Evolutionary conservation across 1,284 basidiomycete species (phyloP), one percentile per base, ranked within the genome.

Genomic region (Amylostereum chailletii): DNA sequence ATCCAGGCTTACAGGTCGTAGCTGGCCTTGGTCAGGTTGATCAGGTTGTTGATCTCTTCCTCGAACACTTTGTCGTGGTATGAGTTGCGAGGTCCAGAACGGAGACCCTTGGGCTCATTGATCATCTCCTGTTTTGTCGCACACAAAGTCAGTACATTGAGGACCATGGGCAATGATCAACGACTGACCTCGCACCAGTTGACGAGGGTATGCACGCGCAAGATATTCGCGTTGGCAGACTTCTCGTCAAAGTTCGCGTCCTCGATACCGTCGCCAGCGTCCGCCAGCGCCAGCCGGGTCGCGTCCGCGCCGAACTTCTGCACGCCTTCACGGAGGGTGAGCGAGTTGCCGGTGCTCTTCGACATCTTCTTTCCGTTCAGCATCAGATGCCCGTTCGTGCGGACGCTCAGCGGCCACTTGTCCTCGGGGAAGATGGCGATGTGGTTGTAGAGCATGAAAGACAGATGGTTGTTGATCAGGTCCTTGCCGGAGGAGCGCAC

Each of bases 191-290:
- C 85, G 60, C 91, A 94, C 94, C 95, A 99, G 5, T 77, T 79
- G 56, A 94, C 76, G 57, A 97, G 74, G 0, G 95, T 99, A 69
- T 95, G 89, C 54, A 99, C 72, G 53, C 96, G 83, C 61, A 99
- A 71, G 64, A 99, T 99, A 58, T 94, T 94, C 26, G 96, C 94
- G 64, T 99, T 99, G 19, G 96, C 96, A 8, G 90, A 92, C 72
- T 94, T 93, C 76, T 99, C 96, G 66, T 99, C 96, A 61, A 99
- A 99, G 74, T 98, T 99, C 49, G 87, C 90, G 68, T 99, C 95
- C 66, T 97, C 94, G 60, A 99, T 83, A 52, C 94, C 92, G 65
- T 99, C 96, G 34, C 96, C 96, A 30, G 94, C 94, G 71, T 99
- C 95, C 36, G 96, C 96, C 62, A 99, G 77, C 37, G 84, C 82